phyloP scores from a whole-genome alignment of 345 rosid genomes.

The Citrus sp. region DNA sequence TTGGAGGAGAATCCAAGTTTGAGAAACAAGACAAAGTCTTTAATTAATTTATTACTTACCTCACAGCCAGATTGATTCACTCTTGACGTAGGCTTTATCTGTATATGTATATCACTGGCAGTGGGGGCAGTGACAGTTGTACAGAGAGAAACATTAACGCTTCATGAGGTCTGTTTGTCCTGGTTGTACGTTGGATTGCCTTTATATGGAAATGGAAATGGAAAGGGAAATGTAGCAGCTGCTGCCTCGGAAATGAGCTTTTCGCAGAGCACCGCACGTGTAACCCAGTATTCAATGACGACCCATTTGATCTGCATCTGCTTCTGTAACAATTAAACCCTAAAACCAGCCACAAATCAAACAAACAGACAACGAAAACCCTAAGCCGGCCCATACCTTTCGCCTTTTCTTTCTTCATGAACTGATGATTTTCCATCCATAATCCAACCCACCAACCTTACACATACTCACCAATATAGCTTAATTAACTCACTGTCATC shows the following conservation, averaged over 20 bases:
- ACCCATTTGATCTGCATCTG: too few species aligned
- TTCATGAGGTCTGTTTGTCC: constrained; percentile 23
- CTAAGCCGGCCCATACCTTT: constrained; percentile 31
- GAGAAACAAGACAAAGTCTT: constrained; percentile 14
- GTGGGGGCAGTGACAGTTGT: constrained; percentile 17
- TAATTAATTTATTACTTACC: constrained; percentile 20
- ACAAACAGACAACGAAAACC: constrained; percentile 32
- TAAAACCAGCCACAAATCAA: constrained; percentile 19
- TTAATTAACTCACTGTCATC: constrained; percentile 2
- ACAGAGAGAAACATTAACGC: constrained; percentile 8
- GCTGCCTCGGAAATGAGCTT: constrained; percentile 65
- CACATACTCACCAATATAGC: not conserved
- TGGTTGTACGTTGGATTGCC: constrained; percentile 11
- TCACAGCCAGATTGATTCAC: constrained; percentile 9
- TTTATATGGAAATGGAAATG: constrained; percentile 19
- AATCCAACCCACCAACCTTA: constrained; percentile 23
- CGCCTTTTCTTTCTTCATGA: constrained; percentile 26
- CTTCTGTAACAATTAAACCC: too few species aligned
- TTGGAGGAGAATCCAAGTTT: not conserved
- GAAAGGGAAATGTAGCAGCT: constrained; percentile 3
- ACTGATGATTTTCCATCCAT: constrained; percentile 30
- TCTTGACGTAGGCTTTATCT: not conserved
- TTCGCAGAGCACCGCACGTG: constrained; percentile 54
- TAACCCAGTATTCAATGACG: constrained; percentile 45
- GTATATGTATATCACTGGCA: not conserved